These are phyloP conservation scores for Pharus latifolius DNA, from an alignment of 176 grass and related monocot species.

Conservation along the genomic window DNA sequence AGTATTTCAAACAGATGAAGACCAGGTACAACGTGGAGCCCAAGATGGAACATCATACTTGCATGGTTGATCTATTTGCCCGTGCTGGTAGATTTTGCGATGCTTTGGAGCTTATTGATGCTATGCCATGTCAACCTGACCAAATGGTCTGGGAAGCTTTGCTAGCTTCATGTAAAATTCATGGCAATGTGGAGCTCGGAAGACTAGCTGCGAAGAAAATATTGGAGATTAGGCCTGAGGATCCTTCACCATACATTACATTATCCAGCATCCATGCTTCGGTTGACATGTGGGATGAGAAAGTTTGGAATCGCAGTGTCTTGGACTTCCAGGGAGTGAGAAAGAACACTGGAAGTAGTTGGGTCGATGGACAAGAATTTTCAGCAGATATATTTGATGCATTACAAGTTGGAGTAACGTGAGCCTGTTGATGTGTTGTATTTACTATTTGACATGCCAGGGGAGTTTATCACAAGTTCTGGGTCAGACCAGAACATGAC, in stretches of 20 bases:
- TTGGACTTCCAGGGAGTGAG: conserved; percentile 21
- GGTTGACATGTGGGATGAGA: conserved; percentile 56
- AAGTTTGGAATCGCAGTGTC: conserved; percentile 22
- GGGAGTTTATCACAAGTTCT: neutral
- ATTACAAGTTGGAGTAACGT: conserved; percentile 30
- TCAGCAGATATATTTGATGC: conserved; percentile 17
- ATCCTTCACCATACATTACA: conserved; percentile 58
- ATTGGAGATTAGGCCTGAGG: conserved; percentile 42
- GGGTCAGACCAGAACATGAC: neutral
- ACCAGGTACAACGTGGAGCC: conserved; percentile 38
- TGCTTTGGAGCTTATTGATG: conserved; percentile 55
- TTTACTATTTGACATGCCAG: neutral
- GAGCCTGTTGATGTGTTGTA: neutral
- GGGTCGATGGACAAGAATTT: conserved; percentile 27
- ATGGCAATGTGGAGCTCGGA: conserved; percentile 42
- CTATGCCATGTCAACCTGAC: conserved; percentile 57
- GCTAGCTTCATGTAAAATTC: conserved; percentile 58
- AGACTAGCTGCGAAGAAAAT: conserved; percentile 55
- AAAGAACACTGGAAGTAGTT: conserved; percentile 53
- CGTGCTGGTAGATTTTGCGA: conserved; percentile 52
- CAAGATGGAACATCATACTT: conserved; percentile 63
- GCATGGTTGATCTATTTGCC: conserved; percentile 65
- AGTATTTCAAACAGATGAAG: conserved; percentile 56
- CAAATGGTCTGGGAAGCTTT: conserved; percentile 53
- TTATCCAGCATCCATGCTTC: conserved; percentile 69